Base-by-base conservation (phyloP, 345 rosid species). In the Syzygium jambos region DNA sequence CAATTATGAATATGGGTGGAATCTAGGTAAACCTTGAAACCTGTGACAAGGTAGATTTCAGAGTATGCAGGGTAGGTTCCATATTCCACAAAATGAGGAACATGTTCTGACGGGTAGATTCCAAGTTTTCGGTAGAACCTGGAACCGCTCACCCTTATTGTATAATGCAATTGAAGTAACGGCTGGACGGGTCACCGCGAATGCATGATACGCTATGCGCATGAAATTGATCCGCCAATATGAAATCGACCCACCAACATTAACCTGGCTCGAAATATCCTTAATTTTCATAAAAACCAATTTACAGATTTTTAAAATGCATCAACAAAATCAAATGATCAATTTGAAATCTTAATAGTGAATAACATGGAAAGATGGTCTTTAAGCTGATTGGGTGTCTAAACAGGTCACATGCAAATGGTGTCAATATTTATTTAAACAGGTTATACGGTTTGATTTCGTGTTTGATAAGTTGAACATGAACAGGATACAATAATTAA, bases 131-230 rank as follows among this genome's bases (percentile, higher is more conserved):
- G 1, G 46, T 43, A 4, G 46, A 6, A 43, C 46, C 7, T 43
- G 46, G 46, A 43, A 43, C 7, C 7, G 1, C 46, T 43, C 1
- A 43, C 46, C 46, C 43, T 7, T 43, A 43, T 25, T 29, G 0
- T 19, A 1, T 4, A 19, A 9, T 14, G 10, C 2, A 38, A 2
- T 73, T 19, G 14, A 68, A 34, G 13, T 4, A 17, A 34, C 10
- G 9, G 0, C 4, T 14, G 6, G 73, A 61, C 1, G 0, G 13
- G 5, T 61, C 34, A 61, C 2, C 4, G 14, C 5, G 0, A 61
- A 17, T 1, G 19, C 19, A 61, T 61, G 19, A 61, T 61, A 2
- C 1, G 0, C 4, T n/a, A n/a, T n/a, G 38, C n/a, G 3, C 38
- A 14, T 2, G 2, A 61, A 14, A n/a, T 61, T 0, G 2, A 4